Evolutionary conservation across 2,329 filamentous ascomycete genomes (phyloP).

Genomic region (Periglandula ipomoeae): DNA sequence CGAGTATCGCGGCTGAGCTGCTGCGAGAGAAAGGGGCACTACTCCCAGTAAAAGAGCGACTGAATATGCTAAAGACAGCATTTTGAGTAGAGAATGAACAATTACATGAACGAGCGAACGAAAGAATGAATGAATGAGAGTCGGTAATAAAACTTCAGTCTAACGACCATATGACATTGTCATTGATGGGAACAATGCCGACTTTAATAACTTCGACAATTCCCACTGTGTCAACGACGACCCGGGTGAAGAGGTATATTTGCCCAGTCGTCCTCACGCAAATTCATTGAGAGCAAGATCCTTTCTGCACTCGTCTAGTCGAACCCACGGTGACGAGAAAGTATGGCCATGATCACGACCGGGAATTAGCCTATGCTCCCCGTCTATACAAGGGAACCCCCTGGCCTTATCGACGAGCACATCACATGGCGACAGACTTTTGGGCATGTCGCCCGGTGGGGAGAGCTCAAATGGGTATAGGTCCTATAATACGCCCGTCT

Average conservation of each 20-base stretch:
- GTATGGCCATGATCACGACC: not conserved
- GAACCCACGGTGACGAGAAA: not conserved
- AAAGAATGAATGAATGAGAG: not conserved
- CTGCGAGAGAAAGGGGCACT: not conserved
- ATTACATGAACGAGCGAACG: not conserved
- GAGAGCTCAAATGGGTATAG: not conserved
- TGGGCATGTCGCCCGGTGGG: not conserved
- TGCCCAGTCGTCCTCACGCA: too few relatives aligned
- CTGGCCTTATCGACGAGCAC: not conserved
- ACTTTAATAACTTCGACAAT: not conserved
- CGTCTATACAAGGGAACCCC: not conserved
- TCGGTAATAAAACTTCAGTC: not conserved
- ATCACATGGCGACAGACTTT: not conserved
- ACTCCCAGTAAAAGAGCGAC: constrained; percentile 5
- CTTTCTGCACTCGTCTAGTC: too few relatives aligned
- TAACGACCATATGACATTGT: not conserved
- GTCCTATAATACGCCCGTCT: not conserved
- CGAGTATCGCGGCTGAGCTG: not conserved
- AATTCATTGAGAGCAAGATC: too few relatives aligned
- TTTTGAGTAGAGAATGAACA: not conserved
- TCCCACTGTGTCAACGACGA: not conserved
- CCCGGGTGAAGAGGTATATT: too few relatives aligned
- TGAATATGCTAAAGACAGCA: not conserved
- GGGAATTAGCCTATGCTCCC: not conserved
- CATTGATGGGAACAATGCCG: not conserved